Evolutionary conservation across 1,139 yeast genomes (phyloP).

Genomic region (Diutina sp.): DNA sequence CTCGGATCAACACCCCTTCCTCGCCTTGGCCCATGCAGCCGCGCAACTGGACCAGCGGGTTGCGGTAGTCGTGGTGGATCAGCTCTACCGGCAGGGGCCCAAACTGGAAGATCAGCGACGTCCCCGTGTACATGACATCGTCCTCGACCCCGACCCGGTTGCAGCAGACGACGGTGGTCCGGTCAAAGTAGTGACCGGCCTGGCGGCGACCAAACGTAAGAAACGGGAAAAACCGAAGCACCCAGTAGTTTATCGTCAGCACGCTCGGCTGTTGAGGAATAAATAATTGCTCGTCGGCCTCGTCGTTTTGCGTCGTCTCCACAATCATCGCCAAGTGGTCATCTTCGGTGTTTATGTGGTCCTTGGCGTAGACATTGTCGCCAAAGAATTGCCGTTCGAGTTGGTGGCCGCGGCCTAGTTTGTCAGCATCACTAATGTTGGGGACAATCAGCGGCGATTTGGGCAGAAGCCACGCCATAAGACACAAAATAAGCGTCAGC

Average conservation of each 20-base stretch:
- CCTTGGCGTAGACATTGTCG: neutral
- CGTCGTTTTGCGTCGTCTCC: neutral
- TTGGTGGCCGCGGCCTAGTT: neutral
- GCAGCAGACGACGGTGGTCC: constrained; percentile 35
- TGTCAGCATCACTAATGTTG: neutral
- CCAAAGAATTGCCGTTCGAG: neutral
- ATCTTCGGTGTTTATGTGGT: neutral
- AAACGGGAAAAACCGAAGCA: constrained; percentile 56
- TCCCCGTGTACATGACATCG: constrained; percentile 61
- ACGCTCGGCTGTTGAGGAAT: constrained; percentile 9
- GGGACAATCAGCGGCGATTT: constrained; percentile 25
- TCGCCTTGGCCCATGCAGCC: constrained; percentile 48
- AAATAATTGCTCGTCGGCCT: neutral
- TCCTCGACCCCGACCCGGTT: constrained; percentile 71
- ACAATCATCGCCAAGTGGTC: neutral
- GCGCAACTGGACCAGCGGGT: constrained; percentile 37
- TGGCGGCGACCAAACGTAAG: constrained; percentile 27
- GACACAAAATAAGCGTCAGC: constrained; percentile 51
- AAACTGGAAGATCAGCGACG: constrained; percentile 45
- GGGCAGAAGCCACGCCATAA: constrained; percentile 81
- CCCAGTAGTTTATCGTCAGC: constrained; percentile 46
- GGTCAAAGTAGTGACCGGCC: constrained; percentile 12
- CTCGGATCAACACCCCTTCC: constrained; percentile 51
- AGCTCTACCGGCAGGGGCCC: constrained; percentile 17
- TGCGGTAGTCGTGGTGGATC: constrained; percentile 14